Evolutionary conservation across 352 stramenopile species (phyloP).

Genomic region (Phytophthora palmivora): DNA sequence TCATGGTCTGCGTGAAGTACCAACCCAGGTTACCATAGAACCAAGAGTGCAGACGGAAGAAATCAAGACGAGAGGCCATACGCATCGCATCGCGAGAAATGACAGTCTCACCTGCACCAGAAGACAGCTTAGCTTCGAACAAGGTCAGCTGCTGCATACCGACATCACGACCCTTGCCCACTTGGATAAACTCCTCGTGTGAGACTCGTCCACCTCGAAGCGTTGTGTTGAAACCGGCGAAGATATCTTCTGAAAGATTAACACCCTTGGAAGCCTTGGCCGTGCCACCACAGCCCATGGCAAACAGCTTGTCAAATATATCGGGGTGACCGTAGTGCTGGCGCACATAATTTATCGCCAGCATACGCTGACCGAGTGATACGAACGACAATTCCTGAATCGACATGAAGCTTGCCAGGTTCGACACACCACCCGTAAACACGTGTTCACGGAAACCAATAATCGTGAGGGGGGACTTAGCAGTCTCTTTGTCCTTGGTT

Average conservation of each 20-base stretch:
- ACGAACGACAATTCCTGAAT: constrained; percentile 90
- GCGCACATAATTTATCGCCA: constrained; percentile 78
- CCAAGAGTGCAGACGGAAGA: constrained; percentile 97
- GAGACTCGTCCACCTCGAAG: constrained; percentile 79
- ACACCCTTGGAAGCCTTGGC: constrained; percentile 87
- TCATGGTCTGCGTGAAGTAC: constrained; percentile 99
- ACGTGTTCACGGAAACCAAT: constrained; percentile 90
- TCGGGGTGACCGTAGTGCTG: constrained; percentile 91
- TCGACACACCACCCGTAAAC: constrained; percentile 86
- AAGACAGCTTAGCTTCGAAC: constrained; percentile 98
- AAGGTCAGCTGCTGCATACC: constrained; percentile 98
- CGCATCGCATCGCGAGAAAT: constrained; percentile 96
- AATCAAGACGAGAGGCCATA: constrained; percentile 96
- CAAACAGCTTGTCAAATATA: constrained; percentile 91
- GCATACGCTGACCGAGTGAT: constrained; percentile 84
- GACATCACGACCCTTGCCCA: constrained; percentile 98
- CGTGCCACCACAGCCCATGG: constrained; percentile 81
- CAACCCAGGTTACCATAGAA: constrained; percentile 99
- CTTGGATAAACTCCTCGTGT: constrained; percentile 89
- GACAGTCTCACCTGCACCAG: constrained; percentile 97
- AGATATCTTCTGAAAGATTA: constrained; percentile 92
- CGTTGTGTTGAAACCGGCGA: constrained; percentile 87
- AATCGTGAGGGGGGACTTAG: constrained; percentile 82
- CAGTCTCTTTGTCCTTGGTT: constrained; percentile 72
- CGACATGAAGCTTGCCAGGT: constrained; percentile 88